Conservation (phyloP, 371 early-diverging fungal genomes). For the Chytridium lagenaria region DNA sequence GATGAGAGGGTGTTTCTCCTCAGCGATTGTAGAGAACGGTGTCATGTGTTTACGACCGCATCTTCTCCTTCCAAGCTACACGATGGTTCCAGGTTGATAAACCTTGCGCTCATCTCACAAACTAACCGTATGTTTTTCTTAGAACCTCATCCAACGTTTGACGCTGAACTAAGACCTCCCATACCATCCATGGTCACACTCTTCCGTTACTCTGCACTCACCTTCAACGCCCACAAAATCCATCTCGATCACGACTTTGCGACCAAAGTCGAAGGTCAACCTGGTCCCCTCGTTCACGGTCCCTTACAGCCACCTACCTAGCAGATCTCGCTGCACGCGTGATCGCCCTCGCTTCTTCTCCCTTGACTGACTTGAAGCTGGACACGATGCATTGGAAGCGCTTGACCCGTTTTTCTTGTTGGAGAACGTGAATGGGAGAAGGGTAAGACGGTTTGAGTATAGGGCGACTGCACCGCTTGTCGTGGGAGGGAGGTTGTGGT, state of each 20-base stretch:
- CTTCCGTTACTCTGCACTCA: constrained; percentile 85
- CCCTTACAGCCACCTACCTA: constrained; percentile 79
- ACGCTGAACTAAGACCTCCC: not conserved
- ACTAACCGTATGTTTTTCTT: too few species aligned
- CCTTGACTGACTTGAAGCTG: not conserved
- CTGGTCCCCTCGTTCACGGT: constrained; percentile 74
- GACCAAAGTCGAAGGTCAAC: constrained; percentile 71
- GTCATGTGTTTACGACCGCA: constrained; percentile 70
- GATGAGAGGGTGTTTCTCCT: too few species aligned
- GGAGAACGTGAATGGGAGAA: not conserved
- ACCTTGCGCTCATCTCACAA: too few species aligned
- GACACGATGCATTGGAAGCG: not conserved
- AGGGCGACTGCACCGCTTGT: not conserved
- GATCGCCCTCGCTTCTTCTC: not conserved
- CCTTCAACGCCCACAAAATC: constrained; percentile 84
- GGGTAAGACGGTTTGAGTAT: not conserved
- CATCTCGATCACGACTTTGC: constrained; percentile 80
- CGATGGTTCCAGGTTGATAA: not conserved
- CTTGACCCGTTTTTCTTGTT: constrained; percentile 6
- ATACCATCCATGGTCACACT: constrained; percentile 2
- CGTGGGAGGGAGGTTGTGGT: not conserved
- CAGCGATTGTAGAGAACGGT: constrained; percentile 74
- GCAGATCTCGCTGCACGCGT: constrained; percentile 58
- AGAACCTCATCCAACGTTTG: constrained; percentile 10
- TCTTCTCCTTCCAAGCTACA: constrained; percentile 15